Conservation (phyloP, 2,329 filamentous ascomycete genomes). For the Elsinoe batatas region DNA sequence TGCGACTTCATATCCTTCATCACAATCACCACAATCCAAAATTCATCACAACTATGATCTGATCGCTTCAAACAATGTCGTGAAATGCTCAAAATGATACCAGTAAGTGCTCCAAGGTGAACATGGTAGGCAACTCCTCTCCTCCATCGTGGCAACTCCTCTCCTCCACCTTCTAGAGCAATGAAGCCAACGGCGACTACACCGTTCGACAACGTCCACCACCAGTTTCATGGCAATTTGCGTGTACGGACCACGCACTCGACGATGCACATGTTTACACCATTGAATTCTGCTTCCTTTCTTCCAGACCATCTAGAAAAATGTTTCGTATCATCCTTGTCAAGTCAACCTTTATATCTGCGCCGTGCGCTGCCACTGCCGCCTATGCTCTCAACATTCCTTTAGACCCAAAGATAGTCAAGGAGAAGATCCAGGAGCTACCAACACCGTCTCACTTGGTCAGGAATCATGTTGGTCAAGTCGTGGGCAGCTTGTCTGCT, state of each 20-base stretch:
- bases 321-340: slow-evolving; percentile 8
- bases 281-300: slow-evolving; percentile 3
- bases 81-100: not conserved
- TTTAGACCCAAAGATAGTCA: not conserved
- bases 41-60: not conserved
- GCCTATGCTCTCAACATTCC: not conserved
- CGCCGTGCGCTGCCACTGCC: slow-evolving; percentile 6
- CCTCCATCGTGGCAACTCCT: not conserved
- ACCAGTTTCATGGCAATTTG: slow-evolving; percentile 10
- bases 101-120: not conserved
- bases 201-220: slow-evolving; percentile 8
- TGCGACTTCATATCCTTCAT: not conserved
- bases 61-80: not conserved
- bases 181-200: slow-evolving; percentile 8
- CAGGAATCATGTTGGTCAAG: slow-evolving; percentile 2
- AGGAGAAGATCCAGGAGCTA: not conserved
- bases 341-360: slow-evolving; percentile 10
- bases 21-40: not conserved
- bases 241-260: slow-evolving; percentile 5
- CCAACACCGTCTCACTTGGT: not conserved
- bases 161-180: not conserved
- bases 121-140: not conserved
- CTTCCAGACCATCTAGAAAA: not conserved
- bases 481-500: slow-evolving; percentile 7
- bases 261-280: slow-evolving; percentile 5